Conservation (phyloP, 2,329 filamentous ascomycete species). For the Drechmeria coniospora region DNA sequence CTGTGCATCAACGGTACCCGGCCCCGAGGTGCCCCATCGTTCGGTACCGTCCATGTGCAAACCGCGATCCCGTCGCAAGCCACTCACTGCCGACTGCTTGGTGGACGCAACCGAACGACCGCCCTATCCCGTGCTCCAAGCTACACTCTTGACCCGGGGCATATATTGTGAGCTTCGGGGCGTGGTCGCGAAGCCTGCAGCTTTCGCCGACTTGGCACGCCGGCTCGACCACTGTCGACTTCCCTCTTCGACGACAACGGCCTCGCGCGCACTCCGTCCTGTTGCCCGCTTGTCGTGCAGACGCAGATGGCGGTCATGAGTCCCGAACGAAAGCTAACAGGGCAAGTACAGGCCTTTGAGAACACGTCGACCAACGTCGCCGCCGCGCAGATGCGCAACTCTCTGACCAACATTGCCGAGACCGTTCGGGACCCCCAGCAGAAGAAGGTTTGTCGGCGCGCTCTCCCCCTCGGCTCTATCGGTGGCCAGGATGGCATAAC, state of each 20-base stretch:
- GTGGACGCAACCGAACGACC: neutral
- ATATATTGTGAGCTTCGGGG: too few relatives aligned
- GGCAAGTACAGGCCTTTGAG: slow-evolving; percentile 66
- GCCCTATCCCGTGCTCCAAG: too few relatives aligned
- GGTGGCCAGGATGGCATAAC: neutral
- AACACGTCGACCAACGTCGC: slow-evolving; percentile 98
- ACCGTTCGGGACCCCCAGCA: slow-evolving; percentile 67
- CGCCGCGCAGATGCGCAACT: slow-evolving; percentile 97
- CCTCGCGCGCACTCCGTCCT: too few relatives aligned
- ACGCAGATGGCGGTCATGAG: too few relatives aligned
- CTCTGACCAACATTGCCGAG: slow-evolving; percentile 82
- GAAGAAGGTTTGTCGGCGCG: slow-evolving; percentile 53
- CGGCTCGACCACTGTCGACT: too few relatives aligned
- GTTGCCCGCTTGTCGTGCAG: neutral
- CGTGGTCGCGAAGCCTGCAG: too few relatives aligned
- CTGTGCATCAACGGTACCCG: neutral
- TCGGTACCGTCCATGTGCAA: too few relatives aligned
- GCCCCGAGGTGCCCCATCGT: too few relatives aligned
- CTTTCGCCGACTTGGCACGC: too few relatives aligned
- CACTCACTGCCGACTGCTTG: neutral
- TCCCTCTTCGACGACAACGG: too few relatives aligned
- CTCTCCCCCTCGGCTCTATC: neutral
- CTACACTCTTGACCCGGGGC: too few relatives aligned
- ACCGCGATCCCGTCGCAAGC: neutral
- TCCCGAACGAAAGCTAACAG: slow-evolving; percentile 11